Base-by-base conservation (phyloP, 352 stramenopile species). In the Globisporangium mamillatum region DNA sequence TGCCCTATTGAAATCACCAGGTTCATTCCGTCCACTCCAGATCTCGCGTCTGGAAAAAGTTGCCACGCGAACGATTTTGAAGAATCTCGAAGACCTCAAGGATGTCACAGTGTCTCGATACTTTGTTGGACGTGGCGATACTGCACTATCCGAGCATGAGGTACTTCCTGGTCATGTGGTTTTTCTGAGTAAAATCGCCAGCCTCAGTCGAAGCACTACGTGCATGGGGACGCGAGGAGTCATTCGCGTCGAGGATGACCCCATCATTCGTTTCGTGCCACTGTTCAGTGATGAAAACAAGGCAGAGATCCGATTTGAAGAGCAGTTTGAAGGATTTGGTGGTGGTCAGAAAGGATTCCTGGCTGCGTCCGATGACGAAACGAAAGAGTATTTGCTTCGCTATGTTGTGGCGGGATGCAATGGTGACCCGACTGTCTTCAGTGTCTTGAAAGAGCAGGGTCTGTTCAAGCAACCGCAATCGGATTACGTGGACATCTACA, bases 231-330 rank as follows among this genome's bases (percentile, higher is more conserved):
- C 78, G 8, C 57, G 72, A 27, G 78, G 73, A 36, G 78, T 79
- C n/a, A 71, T 89, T 38, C 78, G 76, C 18, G 78, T 92, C 18
- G 78, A 91, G 29, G 86, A 94, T 66, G 86, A 94, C 60, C 86
- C 86, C 46, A 92, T 94, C 75, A 90, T 94, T 68, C 86, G 86
- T 25, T 90, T 89, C 63, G 82, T 90, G 44, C 84, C 84, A 53
- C 79, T 81, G 32, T 90, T 91, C 57, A 79, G 55, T 27, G 75
- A 71, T 10, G 56, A 67, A 18, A 68, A 32, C 44, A 73, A 62
- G 44, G 22, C n/a, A 4, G 64, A 67, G 12, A 80, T 76, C 8
- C 36, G 63, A 14, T 75, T 69, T 29, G 59, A 60, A 61, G 57
- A 67, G 20, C 72, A 80, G 29, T 78, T 90, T 32, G 67, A 76